Percentiles rank a stretch among this genome's conserved stretches.
phyloP scores from a whole-genome alignment of 768 basidiomycete species.

The Hericium rajendrae region DNA sequence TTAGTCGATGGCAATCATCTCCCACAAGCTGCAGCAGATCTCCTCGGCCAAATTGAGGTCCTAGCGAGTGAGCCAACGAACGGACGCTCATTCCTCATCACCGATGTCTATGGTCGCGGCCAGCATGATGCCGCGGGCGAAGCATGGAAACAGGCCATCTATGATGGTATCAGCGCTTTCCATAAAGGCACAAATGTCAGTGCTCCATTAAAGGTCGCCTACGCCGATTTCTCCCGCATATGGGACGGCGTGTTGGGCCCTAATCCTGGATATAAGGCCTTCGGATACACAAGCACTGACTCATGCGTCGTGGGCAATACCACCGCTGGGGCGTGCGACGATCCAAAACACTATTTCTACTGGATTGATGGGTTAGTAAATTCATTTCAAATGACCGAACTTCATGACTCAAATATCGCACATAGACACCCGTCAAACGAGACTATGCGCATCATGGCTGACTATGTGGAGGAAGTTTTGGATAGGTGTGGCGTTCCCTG shows the following conservation, averaged over 20 bases:
- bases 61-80: constrained; percentile 43
- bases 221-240: constrained; percentile 13
- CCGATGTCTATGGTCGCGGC: constrained; percentile 44
- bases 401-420: background rate
- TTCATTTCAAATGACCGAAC: background rate
- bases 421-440: constrained; percentile 13
- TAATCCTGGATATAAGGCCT: constrained; percentile 13
- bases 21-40: constrained; percentile 31
- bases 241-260: constrained; percentile 10
- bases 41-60: constrained; percentile 35
- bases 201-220: constrained; percentile 31
- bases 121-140: constrained; percentile 30
- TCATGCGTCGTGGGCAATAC: constrained; percentile 5
- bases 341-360: constrained; percentile 17
- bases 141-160: constrained; percentile 37
- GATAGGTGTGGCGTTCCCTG: constrained; percentile 1
- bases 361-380: constrained; percentile 9
- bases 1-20: constrained; percentile 38
- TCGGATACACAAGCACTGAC: constrained; percentile 12
- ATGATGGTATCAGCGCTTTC: constrained; percentile 29
- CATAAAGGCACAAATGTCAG: constrained; percentile 17
- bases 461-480: constrained; percentile 10
- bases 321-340: constrained; percentile 4
- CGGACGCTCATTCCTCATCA: constrained; percentile 38
- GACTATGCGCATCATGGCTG: constrained; percentile 12